Evolutionary conservation across 1,284 basidiomycete genomes (phyloP).

Genomic region (Ustanciosporium gigantosporum): DNA sequence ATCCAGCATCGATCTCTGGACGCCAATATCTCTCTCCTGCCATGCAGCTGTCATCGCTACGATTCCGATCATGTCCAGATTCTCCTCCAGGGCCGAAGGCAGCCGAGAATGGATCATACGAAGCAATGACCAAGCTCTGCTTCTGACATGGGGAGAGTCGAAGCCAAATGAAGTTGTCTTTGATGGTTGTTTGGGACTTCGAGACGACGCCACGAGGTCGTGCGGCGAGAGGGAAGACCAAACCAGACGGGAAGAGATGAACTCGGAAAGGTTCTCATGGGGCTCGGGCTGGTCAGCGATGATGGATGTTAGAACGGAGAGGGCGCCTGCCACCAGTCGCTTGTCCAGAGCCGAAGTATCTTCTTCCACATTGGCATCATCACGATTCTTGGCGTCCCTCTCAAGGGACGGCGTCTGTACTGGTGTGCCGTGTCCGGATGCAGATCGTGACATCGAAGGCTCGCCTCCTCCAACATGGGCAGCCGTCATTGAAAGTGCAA

Average conservation of each 20-base stretch:
- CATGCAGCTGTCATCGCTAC: slow-evolving; percentile 50
- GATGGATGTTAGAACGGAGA: slow-evolving; percentile 41
- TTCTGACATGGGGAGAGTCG: slow-evolving; percentile 40
- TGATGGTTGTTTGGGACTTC: slow-evolving; percentile 1
- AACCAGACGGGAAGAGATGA: slow-evolving; percentile 34
- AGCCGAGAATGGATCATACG: slow-evolving; percentile 10
- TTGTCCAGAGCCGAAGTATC: slow-evolving; percentile 51
- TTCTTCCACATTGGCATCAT: slow-evolving; percentile 58
- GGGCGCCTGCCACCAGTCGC: slow-evolving; percentile 51
- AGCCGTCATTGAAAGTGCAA: slow-evolving; percentile 33
- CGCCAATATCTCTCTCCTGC: slow-evolving; percentile 49
- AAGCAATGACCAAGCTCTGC: slow-evolving; percentile 48
- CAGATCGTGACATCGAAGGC: slow-evolving; percentile 15
- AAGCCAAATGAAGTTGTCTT: slow-evolving; percentile 28
- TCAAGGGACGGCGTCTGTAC: slow-evolving; percentile 13
- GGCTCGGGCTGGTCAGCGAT: slow-evolving; percentile 12
- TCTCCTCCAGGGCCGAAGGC: slow-evolving; percentile 19
- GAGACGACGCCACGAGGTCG: slow-evolving; percentile 6
- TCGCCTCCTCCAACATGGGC: slow-evolving; percentile 22
- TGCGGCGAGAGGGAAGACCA: slow-evolving; percentile 42
- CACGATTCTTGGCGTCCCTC: slow-evolving; percentile 57
- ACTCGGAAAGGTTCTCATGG: slow-evolving; percentile 20
- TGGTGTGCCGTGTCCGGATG: slow-evolving; percentile 22
- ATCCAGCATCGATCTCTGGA: slow-evolving; percentile 41
- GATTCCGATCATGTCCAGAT: slow-evolving; percentile 24